Percentiles rank a stretch among this genome's conserved stretches.
Conservation (phyloP, 371 early-diverging fungal species). For the Mortierella sp. region DNA sequence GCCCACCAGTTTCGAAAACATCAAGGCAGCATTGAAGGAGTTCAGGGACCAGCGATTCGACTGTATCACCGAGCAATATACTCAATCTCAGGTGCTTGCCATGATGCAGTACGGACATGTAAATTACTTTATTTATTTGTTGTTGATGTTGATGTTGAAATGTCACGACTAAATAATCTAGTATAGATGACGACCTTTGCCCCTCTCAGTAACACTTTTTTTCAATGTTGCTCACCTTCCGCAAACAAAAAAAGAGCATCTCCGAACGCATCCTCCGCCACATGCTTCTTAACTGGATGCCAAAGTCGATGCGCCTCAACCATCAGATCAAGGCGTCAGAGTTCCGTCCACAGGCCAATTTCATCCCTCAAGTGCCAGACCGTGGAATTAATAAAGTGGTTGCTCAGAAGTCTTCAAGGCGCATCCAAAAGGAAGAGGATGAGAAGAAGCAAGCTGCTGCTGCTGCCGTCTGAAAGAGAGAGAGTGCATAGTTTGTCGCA, state of each 20-base stretch:
- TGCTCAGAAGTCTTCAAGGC: slow-evolving; percentile 27
- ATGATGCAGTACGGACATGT: slow-evolving; percentile 38
- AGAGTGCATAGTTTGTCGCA: no score
- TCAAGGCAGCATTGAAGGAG: slow-evolving; percentile 7
- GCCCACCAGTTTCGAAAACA: background rate
- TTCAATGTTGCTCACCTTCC: background rate
- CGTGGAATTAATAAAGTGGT: slow-evolving; percentile 10
- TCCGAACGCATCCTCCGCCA: slow-evolving; percentile 15
- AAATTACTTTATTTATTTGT: background rate
- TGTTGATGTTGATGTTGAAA: no score
- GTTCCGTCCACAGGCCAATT: slow-evolving; percentile 24
- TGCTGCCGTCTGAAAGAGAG: no score
- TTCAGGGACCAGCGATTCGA: slow-evolving; percentile 23
- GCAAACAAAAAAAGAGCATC: slow-evolving; percentile 3
- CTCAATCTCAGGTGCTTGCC: slow-evolving; percentile 1
- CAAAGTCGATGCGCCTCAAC: slow-evolving; percentile 12
- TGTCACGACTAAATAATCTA: background rate
- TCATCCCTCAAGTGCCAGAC: slow-evolving; percentile 17
- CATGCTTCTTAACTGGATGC: slow-evolving; percentile 18
- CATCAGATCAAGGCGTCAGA: slow-evolving; percentile 2
- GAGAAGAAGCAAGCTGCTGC: background rate
- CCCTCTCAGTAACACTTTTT: background rate
- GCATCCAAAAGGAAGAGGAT: background rate
- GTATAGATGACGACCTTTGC: no score
- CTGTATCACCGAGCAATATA: slow-evolving; percentile 15